Base-by-base conservation (phyloP, 2,329 filamentous ascomycete species). In the Calonectria henricotiae region DNA sequence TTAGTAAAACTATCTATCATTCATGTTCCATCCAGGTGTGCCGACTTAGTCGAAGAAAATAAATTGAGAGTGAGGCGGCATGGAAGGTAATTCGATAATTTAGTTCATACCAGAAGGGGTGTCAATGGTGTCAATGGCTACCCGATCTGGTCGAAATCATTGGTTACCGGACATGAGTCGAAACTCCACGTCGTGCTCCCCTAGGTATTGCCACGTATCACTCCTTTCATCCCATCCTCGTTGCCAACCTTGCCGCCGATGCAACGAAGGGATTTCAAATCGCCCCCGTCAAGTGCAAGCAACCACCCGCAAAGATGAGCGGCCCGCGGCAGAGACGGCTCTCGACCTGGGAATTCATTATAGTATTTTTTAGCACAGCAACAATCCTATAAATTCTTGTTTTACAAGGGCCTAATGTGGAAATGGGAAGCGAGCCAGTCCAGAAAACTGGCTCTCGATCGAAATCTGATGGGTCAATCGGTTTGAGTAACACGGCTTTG, bases 361-460 rank as follows among this genome's bases (percentile, higher is more conserved):
- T 68, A 67, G 55, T 41, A 64, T 58, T 25, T 54, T 62, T 54
- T 70, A 62, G 62, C 49, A 30, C 67, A 44, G 43, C 41, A 51
- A 65, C 41, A 74, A 67, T 60, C 58, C 51, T 70, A 49, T n/a
- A 60, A 46, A 30, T 35, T 62, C 65, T 55, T 70, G 76, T 76
- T 69, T 71, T 65, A 78, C 76, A 74, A 76, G 39, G 51, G 61
- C 82, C 78, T 65, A 66, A 83, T 82, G 55, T 55, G 82, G 82
- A 81, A 85, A 80, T 76, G 72, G 71, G 79, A 85, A 85, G 83
- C 83, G 83, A 84, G 81, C 76, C 75, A 76, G 81, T 80, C 61
- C 75, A 78, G 78, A 78, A 79, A 74, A 69, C 65, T 37, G 46
- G 47, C 60, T 64, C 62, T 58, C 12, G 65, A 65, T 11, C 70